Evolutionary conservation across 345 rosid genomes (phyloP).

Genomic region (Eucalyptus regnans): DNA sequence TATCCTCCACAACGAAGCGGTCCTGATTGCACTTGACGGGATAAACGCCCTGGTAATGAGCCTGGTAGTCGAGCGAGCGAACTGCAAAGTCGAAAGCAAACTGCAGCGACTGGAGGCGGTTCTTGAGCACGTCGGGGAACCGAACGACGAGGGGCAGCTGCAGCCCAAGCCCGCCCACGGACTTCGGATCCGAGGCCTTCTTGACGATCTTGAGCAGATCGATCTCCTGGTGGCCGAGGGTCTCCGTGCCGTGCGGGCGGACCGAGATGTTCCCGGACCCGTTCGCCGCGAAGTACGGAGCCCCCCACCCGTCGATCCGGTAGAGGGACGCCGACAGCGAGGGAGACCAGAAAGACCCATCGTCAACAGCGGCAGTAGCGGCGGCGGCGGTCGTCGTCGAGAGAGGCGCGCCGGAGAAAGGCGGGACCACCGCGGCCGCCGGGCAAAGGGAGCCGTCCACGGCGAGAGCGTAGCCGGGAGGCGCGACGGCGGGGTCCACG

Average conservation of each 20-base stretch:
- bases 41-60: slow-evolving; percentile 84
- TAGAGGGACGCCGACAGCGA: slow-evolving; percentile 59
- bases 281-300: slow-evolving; percentile 73
- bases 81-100: slow-evolving; percentile 67
- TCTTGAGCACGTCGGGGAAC: slow-evolving; percentile 75
- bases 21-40: slow-evolving; percentile 98
- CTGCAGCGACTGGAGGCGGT: slow-evolving; percentile 73
- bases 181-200: slow-evolving; percentile 72
- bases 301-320: slow-evolving; percentile 75
- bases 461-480: slow-evolving; percentile 53
- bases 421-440: slow-evolving; percentile 15
- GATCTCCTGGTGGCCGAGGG: slow-evolving; percentile 72
- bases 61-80: slow-evolving; percentile 38
- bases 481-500: slow-evolving; percentile 63
- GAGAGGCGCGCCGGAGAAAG: slow-evolving; percentile 12
- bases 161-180: slow-evolving; percentile 67
- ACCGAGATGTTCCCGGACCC: slow-evolving; percentile 61
- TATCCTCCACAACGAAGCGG: slow-evolving; percentile 77
- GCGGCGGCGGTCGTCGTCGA: not conserved
- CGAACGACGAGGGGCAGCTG: slow-evolving; percentile 74
- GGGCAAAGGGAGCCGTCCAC: slow-evolving; percentile 21
- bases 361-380: not conserved
- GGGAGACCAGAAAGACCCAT: slow-evolving; percentile 48
- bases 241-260: slow-evolving; percentile 51
- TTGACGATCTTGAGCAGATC: slow-evolving; percentile 70